phyloP scores from a whole-genome alignment of 2,329 filamentous ascomycete genomes.

The Colletotrichum lentis region DNA sequence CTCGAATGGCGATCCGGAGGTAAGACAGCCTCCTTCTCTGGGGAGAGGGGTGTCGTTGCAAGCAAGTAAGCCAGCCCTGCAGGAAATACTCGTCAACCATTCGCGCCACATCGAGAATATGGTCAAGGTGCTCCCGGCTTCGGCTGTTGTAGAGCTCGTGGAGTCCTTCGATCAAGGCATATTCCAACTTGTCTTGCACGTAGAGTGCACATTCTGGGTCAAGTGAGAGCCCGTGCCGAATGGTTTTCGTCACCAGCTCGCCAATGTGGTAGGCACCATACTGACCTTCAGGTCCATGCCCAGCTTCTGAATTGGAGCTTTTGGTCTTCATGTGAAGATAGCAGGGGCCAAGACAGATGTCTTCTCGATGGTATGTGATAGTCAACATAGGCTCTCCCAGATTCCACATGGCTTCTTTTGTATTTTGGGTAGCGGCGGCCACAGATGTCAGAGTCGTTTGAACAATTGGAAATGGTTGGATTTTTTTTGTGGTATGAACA shows the following conservation, averaged over 20 bases:
- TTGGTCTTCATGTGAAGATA: neutral
- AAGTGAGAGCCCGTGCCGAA: neutral
- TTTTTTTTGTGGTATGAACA: neutral
- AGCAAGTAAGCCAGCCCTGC: conserved; percentile 11
- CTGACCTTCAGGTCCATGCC: neutral
- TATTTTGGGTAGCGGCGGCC: neutral
- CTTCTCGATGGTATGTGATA: neutral
- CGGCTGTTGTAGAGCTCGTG: conserved; percentile 20
- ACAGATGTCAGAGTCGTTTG: neutral
- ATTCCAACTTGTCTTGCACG: neutral
- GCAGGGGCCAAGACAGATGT: neutral
- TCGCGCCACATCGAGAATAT: conserved; percentile 4
- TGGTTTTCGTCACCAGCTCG: conserved; percentile 3
- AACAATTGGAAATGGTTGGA: neutral
- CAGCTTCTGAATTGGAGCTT: neutral
- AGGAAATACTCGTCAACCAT: conserved; percentile 24
- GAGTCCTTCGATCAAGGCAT: neutral
- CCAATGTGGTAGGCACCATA: conserved; percentile 1
- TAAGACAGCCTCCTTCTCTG: neutral
- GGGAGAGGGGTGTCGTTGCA: too few species aligned
- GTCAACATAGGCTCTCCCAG: neutral
- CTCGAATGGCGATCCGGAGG: neutral
- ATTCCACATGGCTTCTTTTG: neutral
- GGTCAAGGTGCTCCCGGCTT: neutral
- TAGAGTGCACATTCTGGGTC: neutral